These are phyloP conservation scores for Aurinia saxatilis DNA, from an alignment of 345 rosid genomes.

Conservation along the genomic window DNA sequence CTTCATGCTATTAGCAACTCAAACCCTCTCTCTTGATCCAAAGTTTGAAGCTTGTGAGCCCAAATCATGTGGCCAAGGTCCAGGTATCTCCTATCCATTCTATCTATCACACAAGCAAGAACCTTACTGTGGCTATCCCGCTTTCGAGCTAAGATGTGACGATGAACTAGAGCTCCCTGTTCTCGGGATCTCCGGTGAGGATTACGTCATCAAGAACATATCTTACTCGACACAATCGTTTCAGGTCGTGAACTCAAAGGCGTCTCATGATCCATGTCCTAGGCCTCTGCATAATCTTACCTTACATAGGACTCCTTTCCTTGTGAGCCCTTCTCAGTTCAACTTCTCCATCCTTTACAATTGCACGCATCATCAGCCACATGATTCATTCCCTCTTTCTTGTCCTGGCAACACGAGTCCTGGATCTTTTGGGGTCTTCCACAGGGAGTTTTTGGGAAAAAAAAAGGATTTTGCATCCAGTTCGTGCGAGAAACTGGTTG, in stretches of 20 bases:
- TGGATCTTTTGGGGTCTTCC: constrained; percentile 35
- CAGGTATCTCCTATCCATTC: constrained; percentile 44
- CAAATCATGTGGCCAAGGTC: constrained; percentile 39
- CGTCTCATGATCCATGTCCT: constrained; percentile 32
- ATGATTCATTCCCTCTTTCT: neutral
- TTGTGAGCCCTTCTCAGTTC: constrained; percentile 3
- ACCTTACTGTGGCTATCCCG: constrained; percentile 45
- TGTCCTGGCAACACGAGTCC: constrained; percentile 29
- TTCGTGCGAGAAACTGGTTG: constrained; percentile 29
- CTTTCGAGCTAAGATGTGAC: constrained; percentile 40
- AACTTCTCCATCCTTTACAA: constrained; percentile 39
- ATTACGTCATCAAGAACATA: constrained; percentile 39
- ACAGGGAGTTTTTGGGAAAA: neutral
- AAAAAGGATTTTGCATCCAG: neutral
- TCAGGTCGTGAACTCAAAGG: constrained; percentile 31
- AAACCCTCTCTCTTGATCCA: constrained; percentile 24
- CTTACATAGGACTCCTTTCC: constrained; percentile 43
- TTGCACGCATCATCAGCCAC: constrained; percentile 24
- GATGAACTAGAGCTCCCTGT: constrained; percentile 21
- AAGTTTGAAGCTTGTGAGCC: constrained; percentile 46
- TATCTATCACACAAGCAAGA: constrained; percentile 35
- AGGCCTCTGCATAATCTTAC: constrained; percentile 38
- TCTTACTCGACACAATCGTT: constrained; percentile 29
- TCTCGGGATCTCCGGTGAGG: constrained; percentile 37
- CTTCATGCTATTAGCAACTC: constrained; percentile 9